Percentiles rank a stretch among this genome's conserved stretches.
These are phyloP conservation scores for Fistulifera pelliculosa DNA, from an alignment of 108 stramenopile genomes.

Conservation along the genomic window DNA sequence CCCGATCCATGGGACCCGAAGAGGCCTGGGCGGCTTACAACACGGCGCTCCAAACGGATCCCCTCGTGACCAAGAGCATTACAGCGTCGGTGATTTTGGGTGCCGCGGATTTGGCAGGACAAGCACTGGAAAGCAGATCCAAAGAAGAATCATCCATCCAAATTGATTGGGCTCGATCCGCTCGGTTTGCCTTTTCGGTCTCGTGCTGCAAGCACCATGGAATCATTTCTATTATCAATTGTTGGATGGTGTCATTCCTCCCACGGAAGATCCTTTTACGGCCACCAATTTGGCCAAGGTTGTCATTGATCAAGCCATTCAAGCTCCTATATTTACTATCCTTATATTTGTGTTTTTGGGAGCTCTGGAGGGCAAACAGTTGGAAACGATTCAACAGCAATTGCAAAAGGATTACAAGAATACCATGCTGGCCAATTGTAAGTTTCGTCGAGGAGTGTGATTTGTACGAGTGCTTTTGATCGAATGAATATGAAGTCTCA, in stretches of 20 bases:
- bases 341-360: constrained; percentile 86
- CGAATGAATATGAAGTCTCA: no score
- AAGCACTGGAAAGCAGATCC: constrained; percentile 42
- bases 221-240: constrained; percentile 85
- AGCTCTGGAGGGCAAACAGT: constrained; percentile 66
- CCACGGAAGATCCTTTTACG: constrained; percentile 83
- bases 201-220: constrained; percentile 89
- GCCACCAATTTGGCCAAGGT: constrained; percentile 66
- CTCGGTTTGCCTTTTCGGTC: constrained; percentile 84
- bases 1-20: constrained; percentile 6
- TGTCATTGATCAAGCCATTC: constrained; percentile 88
- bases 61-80: constrained; percentile 63
- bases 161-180: constrained; percentile 60
- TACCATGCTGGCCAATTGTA: constrained; percentile 90
- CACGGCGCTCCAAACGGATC: constrained; percentile 43
- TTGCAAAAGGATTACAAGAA: constrained; percentile 75
- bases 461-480: no score
- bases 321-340: constrained; percentile 90
- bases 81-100: constrained; percentile 84
- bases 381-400: constrained; percentile 51
- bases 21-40: constrained; percentile 64
- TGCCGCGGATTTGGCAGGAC: constrained; percentile 78
- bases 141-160: neutral
- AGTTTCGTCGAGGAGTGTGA: no score
- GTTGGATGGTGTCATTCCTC: constrained; percentile 81